Evolutionary conservation across 148 eudicot species (phyloP).

Genomic region (Fagopyrum homotropicum): DNA sequence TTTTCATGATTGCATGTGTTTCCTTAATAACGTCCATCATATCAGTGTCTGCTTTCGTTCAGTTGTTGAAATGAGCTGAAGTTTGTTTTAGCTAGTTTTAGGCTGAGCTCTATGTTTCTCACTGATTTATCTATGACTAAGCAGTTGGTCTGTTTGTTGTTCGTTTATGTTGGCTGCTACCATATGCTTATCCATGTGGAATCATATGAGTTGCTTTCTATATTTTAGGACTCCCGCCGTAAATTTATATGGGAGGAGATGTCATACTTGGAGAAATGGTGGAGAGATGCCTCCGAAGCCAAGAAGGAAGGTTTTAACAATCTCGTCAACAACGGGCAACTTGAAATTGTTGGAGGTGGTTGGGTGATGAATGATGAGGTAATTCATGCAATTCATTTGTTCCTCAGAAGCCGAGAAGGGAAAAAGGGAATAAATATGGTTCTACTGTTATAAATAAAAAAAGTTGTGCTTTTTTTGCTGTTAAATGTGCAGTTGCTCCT

Average conservation of each 20-base stretch:
- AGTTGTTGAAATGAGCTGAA: neutral
- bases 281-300: constrained; percentile 82
- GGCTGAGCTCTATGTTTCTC: neutral
- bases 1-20: neutral
- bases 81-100: neutral
- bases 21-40: neutral
- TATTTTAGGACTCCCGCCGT: constrained; percentile 70
- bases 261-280: constrained; percentile 99
- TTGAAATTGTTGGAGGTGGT: constrained; percentile 99
- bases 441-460: neutral
- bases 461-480: neutral
- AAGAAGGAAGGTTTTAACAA: constrained; percentile 60
- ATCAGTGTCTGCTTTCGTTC: neutral
- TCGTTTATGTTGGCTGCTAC: neutral
- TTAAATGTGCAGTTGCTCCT: neutral
- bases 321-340: constrained; percentile 72
- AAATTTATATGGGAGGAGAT: constrained; percentile 99
- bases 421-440: neutral
- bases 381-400: neutral
- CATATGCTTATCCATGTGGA: neutral
- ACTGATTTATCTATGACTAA: neutral
- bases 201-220: neutral
- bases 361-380: constrained; percentile 99
- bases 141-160: neutral
- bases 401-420: neutral